Evolutionary conservation across 2,329 filamentous ascomycete species (phyloP), one percentile per base, ranked within the genome.

Genomic region (Trichoderma koningiopsis): DNA sequence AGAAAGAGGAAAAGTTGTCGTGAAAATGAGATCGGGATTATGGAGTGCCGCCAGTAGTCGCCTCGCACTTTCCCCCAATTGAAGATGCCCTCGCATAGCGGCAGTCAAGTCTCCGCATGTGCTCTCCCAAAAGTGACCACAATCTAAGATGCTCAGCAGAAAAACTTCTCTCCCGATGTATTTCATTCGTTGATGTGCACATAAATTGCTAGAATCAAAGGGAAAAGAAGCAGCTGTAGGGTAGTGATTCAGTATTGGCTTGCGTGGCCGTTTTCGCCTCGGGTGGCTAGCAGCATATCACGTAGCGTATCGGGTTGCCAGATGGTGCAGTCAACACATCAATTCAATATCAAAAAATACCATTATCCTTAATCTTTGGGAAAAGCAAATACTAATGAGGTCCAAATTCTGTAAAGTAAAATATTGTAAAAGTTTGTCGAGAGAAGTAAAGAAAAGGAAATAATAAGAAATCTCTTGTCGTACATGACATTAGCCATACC

Each of bases 401-500:
- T 52, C 49, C 60, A 58, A 57, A 22, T 47, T 43, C 59, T 57
- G 43, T 47, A 47, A 22, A 57, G 37, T 56, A 43, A 58, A 47
- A 53, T 53, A 57, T 16, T 33, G 55, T 37, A 24, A 19, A 57
- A 68, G 73, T 69, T 58, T 58, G 55, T 67, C 64, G 64, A 59
- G 53, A 66, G 61, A 55, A 43, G 29, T 40, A 16, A 57, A 43
- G 33, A 66, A 43, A 43, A 8, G 10, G 31, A 33, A 35, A 27
- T 57, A 47, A 35, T 72, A 72, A 72, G 67, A 73, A 72, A 75
- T 71, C 71, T 75, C 77, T 79, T 77, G 73, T 77, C 76, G 73
- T 77, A 79, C 76, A 77, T 78, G 72, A 73, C 72, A 72, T 74
- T 73, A 71, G 71, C 72, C 73, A 75, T 78, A 77, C 77, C 76